Base-by-base conservation (phyloP, 1,139 yeast species). In the Kodamaea suecica region DNA sequence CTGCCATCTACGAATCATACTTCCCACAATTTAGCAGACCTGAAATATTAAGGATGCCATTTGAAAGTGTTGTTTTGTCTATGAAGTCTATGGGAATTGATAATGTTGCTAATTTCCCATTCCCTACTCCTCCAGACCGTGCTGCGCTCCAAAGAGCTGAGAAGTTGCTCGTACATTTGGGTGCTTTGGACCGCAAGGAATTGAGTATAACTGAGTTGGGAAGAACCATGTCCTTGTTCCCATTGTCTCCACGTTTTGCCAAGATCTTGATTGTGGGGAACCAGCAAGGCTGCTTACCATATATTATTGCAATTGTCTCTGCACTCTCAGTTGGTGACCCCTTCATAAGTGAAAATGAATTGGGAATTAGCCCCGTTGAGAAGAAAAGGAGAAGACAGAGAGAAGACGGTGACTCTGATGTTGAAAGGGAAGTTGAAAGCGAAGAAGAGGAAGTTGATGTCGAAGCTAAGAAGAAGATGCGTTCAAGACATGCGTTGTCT, bases 21-120 rank as follows among this genome's bases (percentile, higher is more conserved):
- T 92, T 94, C 57, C 71, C 71, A 4, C 87, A 83, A 49, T 92
- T 92, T 49, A 73, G 94, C 16, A 72, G 69, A 37, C 98, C 99
- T 0, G 99, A 94, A 57, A 90, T 94, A 37, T 63, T 86, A 40
- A 71, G 97, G 46, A 90, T 87, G 94, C 98, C 98, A 0, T 90
- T 88, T 30, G 98, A 92, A 54, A 90, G 96, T 52, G 84, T 92
- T 14, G 95, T 92, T 0, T 66, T 94, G 45, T 85, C 84, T 33
- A 92, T 94, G 98, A 94, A 92, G 59, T 78, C 92, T 43, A 92
- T 94, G 96, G 97, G 97, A 2, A 90, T 94, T 41, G 94, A 86
- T 56, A 84, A 84, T 35, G 83, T 94, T 31, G 66, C 79, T 17
- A 92, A 92, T 51, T 94, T 94, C 67, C 98, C 98, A 29, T 94